Base-by-base conservation (phyloP, 1,284 basidiomycete genomes). In the Waitea zeae region DNA sequence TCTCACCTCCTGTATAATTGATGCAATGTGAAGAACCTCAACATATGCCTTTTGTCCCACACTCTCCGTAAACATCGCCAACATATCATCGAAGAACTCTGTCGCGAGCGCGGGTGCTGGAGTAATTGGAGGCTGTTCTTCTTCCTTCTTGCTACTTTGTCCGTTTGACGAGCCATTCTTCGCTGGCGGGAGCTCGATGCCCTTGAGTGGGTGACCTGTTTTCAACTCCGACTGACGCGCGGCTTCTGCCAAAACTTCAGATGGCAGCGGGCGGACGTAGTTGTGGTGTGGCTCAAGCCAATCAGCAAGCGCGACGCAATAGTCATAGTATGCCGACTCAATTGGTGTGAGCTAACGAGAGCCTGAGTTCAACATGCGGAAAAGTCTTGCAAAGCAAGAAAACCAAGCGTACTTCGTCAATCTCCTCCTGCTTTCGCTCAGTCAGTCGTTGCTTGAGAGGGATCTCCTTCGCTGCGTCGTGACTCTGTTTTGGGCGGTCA, bases 251-350 rank as follows among this genome's bases (percentile, higher is more conserved):
- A 81, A 57, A 17, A 81, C 76, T 7, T 66, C 63, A 3, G 67
- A 54, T 1, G 79, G 67, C 17, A 70, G 70, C 7, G 78, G 80
- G 4, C 80, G 72, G 20, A 67, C 60, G 44, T 77, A 58, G 39
- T 79, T 61, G 42, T 83, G 78, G 48, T 79, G 73, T 5, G 75
- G 76, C 40, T 69, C 72, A 14, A 83, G 59, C 81, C 81, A 86
- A 36, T 71, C 62, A 22, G 73, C 64, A 30, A 84, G 51, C 5
- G 66, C 64, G 20, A 56, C 57, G 7, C 67, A 64, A 49, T 68
- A 82, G 20, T 72, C 58, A 30, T 72, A 54, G 28, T 82, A 58
- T 15, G 53, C 48, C 12, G 49, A 44, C 46, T 84, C 80, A 33
- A 77, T 70, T 3, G 49, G 38, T 5, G 81, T 80, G 22, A 84